Evolutionary conservation across 192 early-diverging fungal species (phyloP), one percentile per base, ranked within the genome.

Genomic region (Coemansia sp.): DNA sequence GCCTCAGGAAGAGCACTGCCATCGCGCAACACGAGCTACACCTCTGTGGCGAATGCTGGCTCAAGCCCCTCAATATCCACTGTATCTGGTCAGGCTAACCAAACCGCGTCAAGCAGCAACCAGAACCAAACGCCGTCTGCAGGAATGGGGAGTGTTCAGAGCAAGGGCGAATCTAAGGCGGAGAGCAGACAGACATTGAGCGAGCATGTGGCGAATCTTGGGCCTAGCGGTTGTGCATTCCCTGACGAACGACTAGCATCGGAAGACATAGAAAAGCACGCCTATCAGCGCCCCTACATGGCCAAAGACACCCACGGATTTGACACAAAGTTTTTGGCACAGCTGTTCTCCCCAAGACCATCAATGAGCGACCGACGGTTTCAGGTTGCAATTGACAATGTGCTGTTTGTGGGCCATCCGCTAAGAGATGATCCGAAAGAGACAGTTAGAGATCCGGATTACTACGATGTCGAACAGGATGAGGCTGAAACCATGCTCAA

Each of bases 271-370:
- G 49, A 48, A 39, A 25, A 61, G 6, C 42, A 14, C 11, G 58
- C 51, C 9, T 22, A 53, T 11, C 61, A 65, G 13, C 20, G 38
- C 9, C 51, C 67, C 13, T 74, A 64, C 22, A 64, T 75, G 64
- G 51, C 19, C n/a, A 65, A 88, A 17, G 53, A 51, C 14, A 76
- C 92, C 40, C 79, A 87, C 58, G 90, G 93, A 55, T 91, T 92
- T 63, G 88, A 95, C 10, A 82, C 87, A 16, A 85, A 87, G 32
- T 85, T 92, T 57, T 86, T 95, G 37, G 92, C 93, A 9, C 89
- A 95, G 64, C 64, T 94, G n/a, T 86, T 97, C n/a, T 90, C 93
- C 4, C 95, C 95, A 9, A 93, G 91, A 78, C 79, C 86, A 17
- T 80, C 88, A 25, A 83, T 95, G 25, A 89, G 94, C 72, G 92